Percentiles rank a stretch among this genome's conserved stretches.
Evolutionary conservation across 202 grass and related monocot species (phyloP).

Genomic region (Elaeis oleifera): DNA sequence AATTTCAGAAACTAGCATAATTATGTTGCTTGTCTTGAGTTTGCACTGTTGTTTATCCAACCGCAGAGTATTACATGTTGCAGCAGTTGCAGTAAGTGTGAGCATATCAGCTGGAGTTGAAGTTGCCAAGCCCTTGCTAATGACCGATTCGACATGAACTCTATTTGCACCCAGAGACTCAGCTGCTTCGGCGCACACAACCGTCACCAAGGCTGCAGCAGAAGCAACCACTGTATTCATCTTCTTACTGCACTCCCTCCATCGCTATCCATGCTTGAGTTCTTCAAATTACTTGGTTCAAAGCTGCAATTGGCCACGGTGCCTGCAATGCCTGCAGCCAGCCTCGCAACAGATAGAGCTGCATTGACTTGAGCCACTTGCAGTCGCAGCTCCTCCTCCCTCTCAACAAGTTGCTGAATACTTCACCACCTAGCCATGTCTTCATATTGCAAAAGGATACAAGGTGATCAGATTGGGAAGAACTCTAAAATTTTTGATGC

Average conservation of each 20-base stretch:
- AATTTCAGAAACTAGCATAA: too few species aligned
- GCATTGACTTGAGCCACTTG: conserved; percentile 68
- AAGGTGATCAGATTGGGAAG: too few species aligned
- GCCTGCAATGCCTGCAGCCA: conserved; percentile 65
- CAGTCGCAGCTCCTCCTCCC: conserved; percentile 55
- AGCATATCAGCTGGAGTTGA: conserved; percentile 48
- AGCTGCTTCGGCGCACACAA: conserved; percentile 75
- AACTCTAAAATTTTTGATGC: neutral
- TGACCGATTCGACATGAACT: conserved; percentile 38
- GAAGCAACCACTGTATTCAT: conserved; percentile 44
- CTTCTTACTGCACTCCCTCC: conserved; percentile 18
- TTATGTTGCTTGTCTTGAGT: too few species aligned
- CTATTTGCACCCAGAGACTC: conserved; percentile 41
- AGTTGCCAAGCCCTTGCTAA: conserved; percentile 47
- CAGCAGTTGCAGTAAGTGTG: conserved; percentile 64
- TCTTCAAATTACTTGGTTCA: conserved; percentile 11
- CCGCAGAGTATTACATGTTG: conserved; percentile 42
- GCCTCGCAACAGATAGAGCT: conserved; percentile 63
- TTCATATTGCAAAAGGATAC: conserved; percentile 14
- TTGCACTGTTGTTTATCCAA: neutral
- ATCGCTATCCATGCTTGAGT: conserved; percentile 9
- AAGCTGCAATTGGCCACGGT: conserved; percentile 34
- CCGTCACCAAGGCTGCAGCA: conserved; percentile 69
- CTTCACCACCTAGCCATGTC: conserved; percentile 40
- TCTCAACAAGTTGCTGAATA: conserved; percentile 33